Evolutionary conservation across 2,329 filamentous ascomycete genomes (phyloP), one percentile per base, ranked within the genome.

Genomic region (Fusarium ambrosium): DNA sequence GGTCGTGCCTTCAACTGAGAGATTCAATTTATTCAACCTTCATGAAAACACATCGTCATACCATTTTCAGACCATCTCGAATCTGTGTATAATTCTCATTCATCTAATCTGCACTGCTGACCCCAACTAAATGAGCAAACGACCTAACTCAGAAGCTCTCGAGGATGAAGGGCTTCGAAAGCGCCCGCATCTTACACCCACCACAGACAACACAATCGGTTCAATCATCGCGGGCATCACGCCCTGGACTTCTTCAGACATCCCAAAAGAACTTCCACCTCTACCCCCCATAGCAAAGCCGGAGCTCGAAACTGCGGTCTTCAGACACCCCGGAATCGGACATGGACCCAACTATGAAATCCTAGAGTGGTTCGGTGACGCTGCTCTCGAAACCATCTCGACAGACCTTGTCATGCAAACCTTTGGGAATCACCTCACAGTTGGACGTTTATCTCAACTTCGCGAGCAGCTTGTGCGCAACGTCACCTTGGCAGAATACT

Each of bases 291-390:
- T 95, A 61, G 78, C 86, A 7, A 88, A 95, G 72, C 83, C 87
- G 0, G 82, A 85, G 24, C 86, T 95, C 20, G 89, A 92, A 76
- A 84, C 83, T 29, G 88, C 91, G 18, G 90, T 91, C 13, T 92
- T 95, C 78, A 94, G 89, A 1, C 94, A 96, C 77, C 84, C 87
- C 2, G 91, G 90, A 2, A 79, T 85, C 64, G 78, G 78, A 4
- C 32, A 64, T 4, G 71, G 68, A 2, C 76, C 79, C 29, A 83
- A 82, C 78, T 98, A 98, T 82, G 95, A 98, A 79, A 90, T 91
- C 20, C 89, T 98, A 8, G 96, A 98, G 82, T 95, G 96, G 85
- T 87, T 98, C 9, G 96, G 96, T 8, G 96, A 98, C 81, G 93
- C 94, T 22, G 96, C 96, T 77, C 86, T 97, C 62, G 93, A 97